Evolutionary conservation across 306 rosid species (phyloP).

Genomic region (Pachyrhizus erosus): DNA sequence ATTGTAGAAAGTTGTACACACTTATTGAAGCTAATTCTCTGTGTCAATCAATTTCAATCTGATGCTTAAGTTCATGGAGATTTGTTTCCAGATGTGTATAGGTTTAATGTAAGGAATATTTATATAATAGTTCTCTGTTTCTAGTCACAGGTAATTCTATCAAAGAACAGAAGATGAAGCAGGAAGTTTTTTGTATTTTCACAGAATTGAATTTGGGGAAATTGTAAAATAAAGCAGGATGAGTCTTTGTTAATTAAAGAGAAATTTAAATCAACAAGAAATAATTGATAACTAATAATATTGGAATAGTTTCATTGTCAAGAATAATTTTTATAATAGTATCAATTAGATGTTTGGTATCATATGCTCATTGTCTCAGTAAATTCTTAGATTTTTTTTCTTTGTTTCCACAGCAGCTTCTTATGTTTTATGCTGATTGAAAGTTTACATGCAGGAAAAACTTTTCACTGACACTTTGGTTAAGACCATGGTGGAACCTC

Average conservation of each 20-base stretch:
- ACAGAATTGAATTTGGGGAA: not conserved
- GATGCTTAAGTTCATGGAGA: constrained; percentile 30
- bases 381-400: not conserved
- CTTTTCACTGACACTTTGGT: constrained; percentile 73
- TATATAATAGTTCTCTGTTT: not conserved
- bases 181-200: not conserved
- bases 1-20: not conserved
- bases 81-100: constrained; percentile 23
- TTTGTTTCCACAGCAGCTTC: not conserved
- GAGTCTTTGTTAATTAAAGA: not conserved
- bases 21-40: constrained; percentile 14
- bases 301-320: constrained; percentile 8
- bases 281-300: not conserved
- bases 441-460: constrained; percentile 65
- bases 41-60: constrained; percentile 17
- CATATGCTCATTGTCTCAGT: constrained; percentile 3
- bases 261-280: not conserved
- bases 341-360: constrained; percentile 5
- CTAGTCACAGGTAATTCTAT: constrained; percentile 19
- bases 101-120: constrained; percentile 6
- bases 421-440: constrained; percentile 25
- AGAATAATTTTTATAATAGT: constrained; percentile 25
- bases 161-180: constrained; percentile 24
- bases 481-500: constrained; percentile 98
- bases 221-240: not conserved